A percentile compares a stretch with the other conserved stretches of the same genome.
These are phyloP conservation scores for Mycena vulgaris DNA, from an alignment of 768 basidiomycete species.

Conservation along the genomic window DNA sequence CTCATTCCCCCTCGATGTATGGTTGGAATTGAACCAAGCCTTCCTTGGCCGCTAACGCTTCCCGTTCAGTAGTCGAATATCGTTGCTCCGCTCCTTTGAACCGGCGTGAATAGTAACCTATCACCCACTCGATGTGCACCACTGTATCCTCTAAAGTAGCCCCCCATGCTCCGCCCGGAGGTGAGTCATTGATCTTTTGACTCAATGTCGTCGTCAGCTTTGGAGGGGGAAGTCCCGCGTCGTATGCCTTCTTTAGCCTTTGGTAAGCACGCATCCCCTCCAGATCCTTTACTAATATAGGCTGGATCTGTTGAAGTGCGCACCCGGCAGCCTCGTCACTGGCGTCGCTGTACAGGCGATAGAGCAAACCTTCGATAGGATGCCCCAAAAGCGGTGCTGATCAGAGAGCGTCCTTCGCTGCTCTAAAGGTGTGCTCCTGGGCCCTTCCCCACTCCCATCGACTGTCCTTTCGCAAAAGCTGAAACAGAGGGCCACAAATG, in stretches of 20 bases:
- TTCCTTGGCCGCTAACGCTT: constrained; percentile 47
- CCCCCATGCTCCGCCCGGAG: neutral
- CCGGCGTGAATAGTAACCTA: constrained; percentile 39
- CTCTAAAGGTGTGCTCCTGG: constrained; percentile 39
- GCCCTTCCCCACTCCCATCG: constrained; percentile 11
- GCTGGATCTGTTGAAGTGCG: neutral
- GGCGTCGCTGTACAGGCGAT: neutral
- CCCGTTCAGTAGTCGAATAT: constrained; percentile 48
- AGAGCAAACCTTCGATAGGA: constrained; percentile 20
- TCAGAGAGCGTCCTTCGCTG: constrained; percentile 37
- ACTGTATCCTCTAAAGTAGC: neutral
- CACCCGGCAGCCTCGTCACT: neutral
- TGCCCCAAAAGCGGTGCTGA: constrained; percentile 44
- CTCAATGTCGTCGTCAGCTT: neutral
- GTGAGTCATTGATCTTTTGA: neutral
- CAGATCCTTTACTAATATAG: neutral
- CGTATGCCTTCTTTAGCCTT: constrained; percentile 27
- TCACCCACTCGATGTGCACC: constrained; percentile 36
- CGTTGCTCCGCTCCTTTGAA: constrained; percentile 43
- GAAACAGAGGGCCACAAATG: constrained; percentile 27
- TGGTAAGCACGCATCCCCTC: constrained; percentile 29
- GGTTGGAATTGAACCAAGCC: constrained; percentile 46
- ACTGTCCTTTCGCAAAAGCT: constrained; percentile 14
- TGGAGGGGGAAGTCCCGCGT: neutral
- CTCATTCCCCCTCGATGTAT: constrained; percentile 48